Base-by-base conservation (phyloP, 352 stramenopile genomes). In the Pythium grandisporangium region DNA sequence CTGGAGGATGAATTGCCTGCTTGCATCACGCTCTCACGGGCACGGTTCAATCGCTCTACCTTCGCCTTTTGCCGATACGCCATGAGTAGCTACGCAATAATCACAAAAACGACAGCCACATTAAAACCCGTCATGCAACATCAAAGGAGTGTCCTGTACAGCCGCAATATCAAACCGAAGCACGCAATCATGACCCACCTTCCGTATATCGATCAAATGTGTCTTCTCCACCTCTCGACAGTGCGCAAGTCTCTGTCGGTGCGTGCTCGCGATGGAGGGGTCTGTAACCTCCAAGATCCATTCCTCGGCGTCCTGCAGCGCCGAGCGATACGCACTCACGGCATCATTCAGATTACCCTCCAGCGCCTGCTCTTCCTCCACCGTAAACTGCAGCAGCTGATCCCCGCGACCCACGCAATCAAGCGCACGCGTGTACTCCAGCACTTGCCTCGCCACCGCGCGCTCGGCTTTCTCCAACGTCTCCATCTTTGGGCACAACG, bases 61-160 rank as follows among this genome's bases (percentile, higher is more conserved):
- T 86, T 85, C 13, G 70, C 70, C 29, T 67, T 64, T 26, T 86
- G 61, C 10, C 66, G 59, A 52, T 87, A 88, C 36, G 59, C 52
- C 45, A 85, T 57, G 2, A 87, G 57, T 11, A 66, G 25, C 66
- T 77, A 51, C 32, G 39, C n/a, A 13, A 30, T 13, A 20, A 10
- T n/a, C n/a, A n/a, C n/a, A n/a, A n/a, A n/a, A n/a, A n/a, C n/a
- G n/a, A n/a, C n/a, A n/a, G n/a, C n/a, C n/a, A n/a, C n/a, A n/a
- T n/a, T n/a, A n/a, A n/a, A n/a, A n/a, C n/a, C n/a, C n/a, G n/a
- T n/a, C n/a, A n/a, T n/a, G n/a, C n/a, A n/a, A n/a, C n/a, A n/a
- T n/a, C n/a, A n/a, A n/a, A n/a, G n/a, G n/a, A n/a, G n/a, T n/a
- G n/a, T n/a, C n/a, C n/a, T n/a, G n/a, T n/a, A n/a, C n/a, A n/a